These are phyloP conservation scores for Trametes meyenii DNA, from an alignment of 768 basidiomycete species.

Conservation along the genomic window DNA sequence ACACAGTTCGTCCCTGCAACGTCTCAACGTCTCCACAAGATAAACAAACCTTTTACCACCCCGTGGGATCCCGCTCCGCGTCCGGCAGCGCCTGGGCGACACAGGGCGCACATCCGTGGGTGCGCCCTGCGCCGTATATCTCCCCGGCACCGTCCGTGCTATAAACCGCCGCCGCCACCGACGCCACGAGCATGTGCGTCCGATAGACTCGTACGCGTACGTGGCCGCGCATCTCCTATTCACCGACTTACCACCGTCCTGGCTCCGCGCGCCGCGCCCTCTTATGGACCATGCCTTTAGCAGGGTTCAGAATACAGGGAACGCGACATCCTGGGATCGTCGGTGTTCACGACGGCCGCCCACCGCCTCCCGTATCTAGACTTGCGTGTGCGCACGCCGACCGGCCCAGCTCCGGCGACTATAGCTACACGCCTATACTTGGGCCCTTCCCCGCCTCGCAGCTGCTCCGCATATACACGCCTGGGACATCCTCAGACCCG, in stretches of 20 bases:
- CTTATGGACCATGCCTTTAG: constrained; percentile 5
- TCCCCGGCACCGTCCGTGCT: constrained; percentile 3
- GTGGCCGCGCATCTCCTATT: constrained; percentile 13
- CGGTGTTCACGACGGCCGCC: not conserved
- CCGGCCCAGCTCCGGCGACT: not conserved
- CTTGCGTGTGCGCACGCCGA: no score
- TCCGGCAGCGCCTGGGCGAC: not conserved
- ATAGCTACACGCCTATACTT: not conserved
- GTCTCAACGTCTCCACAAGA: not conserved
- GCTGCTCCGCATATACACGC: no score
- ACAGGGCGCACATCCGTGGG: not conserved
- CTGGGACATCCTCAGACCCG: no score
- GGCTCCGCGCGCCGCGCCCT: not conserved
- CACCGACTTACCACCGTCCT: constrained; percentile 17
- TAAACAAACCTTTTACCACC: constrained; percentile 15
- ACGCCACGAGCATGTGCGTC: constrained; percentile 20
- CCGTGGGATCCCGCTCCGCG: constrained; percentile 10
- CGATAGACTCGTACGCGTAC: not conserved
- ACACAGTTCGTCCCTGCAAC: not conserved
- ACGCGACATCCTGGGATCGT: no score
- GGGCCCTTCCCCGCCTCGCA: not conserved
- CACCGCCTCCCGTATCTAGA: no score
- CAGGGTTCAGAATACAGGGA: not conserved
- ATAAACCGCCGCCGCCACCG: constrained; percentile 12
- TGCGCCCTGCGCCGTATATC: not conserved